Evolutionary conservation across 2,329 filamentous ascomycete species (phyloP).

Genomic region (Aaosphaeria pasadenensis): DNA sequence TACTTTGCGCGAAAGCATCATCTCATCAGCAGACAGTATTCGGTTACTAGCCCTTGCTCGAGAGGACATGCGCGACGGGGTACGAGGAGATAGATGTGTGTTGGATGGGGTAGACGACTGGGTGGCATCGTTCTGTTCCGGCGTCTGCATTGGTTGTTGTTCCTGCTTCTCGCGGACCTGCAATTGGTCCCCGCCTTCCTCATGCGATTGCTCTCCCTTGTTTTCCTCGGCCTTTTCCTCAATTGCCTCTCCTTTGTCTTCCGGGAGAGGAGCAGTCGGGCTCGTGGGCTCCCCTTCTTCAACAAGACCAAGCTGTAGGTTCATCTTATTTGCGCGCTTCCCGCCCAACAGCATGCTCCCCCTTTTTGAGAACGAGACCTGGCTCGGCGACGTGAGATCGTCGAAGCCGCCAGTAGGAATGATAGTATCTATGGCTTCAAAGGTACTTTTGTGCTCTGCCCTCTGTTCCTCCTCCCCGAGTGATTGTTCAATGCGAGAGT

Average conservation of each 20-base stretch:
- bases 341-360: conserved; percentile 59
- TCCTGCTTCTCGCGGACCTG: not conserved
- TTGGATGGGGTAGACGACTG: conserved; percentile 11
- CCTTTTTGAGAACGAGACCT: conserved; percentile 58
- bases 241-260: conserved; percentile 1
- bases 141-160: not conserved
- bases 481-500: conserved; percentile 7
- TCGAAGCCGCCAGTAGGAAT: conserved; percentile 56
- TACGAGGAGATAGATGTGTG: conserved; percentile 30
- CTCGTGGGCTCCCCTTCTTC: conserved; percentile 12
- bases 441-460: conserved; percentile 19
- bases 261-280: conserved; percentile 7
- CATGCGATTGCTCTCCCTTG: not conserved
- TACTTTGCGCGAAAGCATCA: conserved; percentile 60
- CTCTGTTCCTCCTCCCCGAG: conserved; percentile 1
- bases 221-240: conserved; percentile 11
- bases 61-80: conserved; percentile 35
- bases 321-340: conserved; percentile 45
- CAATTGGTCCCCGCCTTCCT: too few relatives aligned
- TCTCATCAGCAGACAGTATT: conserved; percentile 62
- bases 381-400: conserved; percentile 49
- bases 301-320: conserved; percentile 24
- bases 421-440: conserved; percentile 51
- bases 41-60: conserved; percentile 38
- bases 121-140: conserved; percentile 8